phyloP scores from a whole-genome alignment of 306 rosid genomes.

The Sechiopsis laciniata region DNA sequence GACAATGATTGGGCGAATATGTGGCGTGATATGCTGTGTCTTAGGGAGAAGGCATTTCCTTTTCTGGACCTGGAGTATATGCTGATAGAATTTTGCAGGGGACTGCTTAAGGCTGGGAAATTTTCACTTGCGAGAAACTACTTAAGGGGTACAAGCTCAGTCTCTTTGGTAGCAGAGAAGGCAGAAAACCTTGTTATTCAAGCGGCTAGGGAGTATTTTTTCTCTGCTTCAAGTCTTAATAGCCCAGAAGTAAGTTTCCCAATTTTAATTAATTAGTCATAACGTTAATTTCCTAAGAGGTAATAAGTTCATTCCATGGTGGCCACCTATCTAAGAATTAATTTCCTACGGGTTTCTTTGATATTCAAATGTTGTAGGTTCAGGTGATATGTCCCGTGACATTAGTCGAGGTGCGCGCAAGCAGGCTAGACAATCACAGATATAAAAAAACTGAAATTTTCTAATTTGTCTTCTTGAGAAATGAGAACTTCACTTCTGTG shows the following conservation, averaged over 20 bases:
- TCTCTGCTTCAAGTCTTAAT: slow-evolving; percentile 90
- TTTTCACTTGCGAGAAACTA: slow-evolving; percentile 95
- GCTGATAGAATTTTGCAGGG: slow-evolving; percentile 89
- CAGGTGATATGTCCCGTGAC: too few species aligned
- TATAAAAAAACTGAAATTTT: slow-evolving; percentile 1
- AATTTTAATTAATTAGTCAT: slow-evolving; percentile 1
- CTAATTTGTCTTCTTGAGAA: background rate
- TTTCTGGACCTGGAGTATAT: slow-evolving; percentile 81
- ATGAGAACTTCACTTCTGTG: background rate
- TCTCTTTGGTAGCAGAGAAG: slow-evolving; percentile 77
- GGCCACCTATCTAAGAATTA: too few species aligned
- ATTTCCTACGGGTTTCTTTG: too few species aligned
- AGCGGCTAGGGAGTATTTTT: slow-evolving; percentile 93
- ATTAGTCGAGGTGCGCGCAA: too few species aligned
- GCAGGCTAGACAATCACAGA: too few species aligned
- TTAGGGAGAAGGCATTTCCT: slow-evolving; percentile 85
- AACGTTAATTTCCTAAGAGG: background rate
- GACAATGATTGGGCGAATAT: slow-evolving; percentile 96
- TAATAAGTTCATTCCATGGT: too few species aligned
- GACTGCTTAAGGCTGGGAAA: slow-evolving; percentile 93
- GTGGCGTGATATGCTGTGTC: slow-evolving; percentile 94
- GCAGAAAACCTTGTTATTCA: slow-evolving; percentile 96
- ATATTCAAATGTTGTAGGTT: too few species aligned
- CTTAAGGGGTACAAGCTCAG: slow-evolving; percentile 91
- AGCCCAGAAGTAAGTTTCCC: slow-evolving; percentile 82